Percentiles rank a stretch among this genome's conserved stretches.
phyloP scores from a whole-genome alignment of 208 protist genomes.

The Wallacemonas sp. region DNA sequence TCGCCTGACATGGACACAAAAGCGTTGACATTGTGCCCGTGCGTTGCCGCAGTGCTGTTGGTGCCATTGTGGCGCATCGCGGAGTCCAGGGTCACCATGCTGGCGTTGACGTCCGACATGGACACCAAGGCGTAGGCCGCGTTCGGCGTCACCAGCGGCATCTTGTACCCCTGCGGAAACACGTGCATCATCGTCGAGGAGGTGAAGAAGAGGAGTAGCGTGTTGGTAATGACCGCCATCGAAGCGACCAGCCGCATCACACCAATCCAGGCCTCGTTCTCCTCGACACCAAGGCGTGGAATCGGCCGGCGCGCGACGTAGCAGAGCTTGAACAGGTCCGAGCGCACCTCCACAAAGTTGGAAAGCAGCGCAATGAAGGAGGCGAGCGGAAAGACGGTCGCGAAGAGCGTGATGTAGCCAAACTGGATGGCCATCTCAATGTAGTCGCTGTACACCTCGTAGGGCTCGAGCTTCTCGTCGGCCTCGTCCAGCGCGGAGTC shows the following conservation, averaged over 20 bases:
- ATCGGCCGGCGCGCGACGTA: constrained; percentile 55
- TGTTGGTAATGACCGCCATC: constrained; percentile 58
- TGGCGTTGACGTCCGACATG: not conserved
- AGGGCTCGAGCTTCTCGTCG: constrained; percentile 46
- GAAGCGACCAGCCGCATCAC: constrained; percentile 47
- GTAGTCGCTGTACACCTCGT: constrained; percentile 75
- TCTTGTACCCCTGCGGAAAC: constrained; percentile 29
- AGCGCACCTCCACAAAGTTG: constrained; percentile 73
- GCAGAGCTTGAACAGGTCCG: constrained; percentile 70
- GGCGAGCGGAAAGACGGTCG: constrained; percentile 62
- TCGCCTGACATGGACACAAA: constrained; percentile 4
- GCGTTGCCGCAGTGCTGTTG: not conserved
- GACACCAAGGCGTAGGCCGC: constrained; percentile 24
- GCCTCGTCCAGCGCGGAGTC: constrained; percentile 41
- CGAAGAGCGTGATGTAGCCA: constrained; percentile 75
- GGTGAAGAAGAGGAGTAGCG: constrained; percentile 47
- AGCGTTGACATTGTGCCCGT: not conserved
- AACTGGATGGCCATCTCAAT: constrained; percentile 83
- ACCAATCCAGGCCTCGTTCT: constrained; percentile 44
- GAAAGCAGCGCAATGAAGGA: constrained; percentile 55
- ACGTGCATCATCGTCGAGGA: constrained; percentile 32
- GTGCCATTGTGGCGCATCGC: not conserved
- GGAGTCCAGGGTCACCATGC: not conserved
- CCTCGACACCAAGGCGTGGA: constrained; percentile 40
- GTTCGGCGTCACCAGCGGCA: constrained; percentile 20